These are phyloP conservation scores for Mucor sp. DNA, from an alignment of 371 early-diverging fungal species.

Conservation along the genomic window DNA sequence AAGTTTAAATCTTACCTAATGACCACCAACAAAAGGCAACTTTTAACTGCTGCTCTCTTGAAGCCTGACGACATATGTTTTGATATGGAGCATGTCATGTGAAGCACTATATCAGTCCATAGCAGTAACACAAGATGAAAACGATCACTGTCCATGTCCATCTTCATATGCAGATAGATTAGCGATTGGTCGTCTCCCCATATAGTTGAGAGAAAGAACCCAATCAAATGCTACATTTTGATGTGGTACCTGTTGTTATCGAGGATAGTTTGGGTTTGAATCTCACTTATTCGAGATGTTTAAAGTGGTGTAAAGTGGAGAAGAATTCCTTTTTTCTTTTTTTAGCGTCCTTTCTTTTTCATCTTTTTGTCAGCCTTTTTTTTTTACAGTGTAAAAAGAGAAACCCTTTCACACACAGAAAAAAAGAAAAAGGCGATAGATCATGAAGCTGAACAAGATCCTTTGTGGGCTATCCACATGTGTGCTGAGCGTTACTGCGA, in stretches of 20 bases:
- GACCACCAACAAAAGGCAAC: background rate
- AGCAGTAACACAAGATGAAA: slow-evolving; percentile 7
- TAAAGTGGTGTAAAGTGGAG: background rate
- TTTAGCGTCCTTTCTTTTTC: background rate
- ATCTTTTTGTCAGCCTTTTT: slow-evolving; percentile 1
- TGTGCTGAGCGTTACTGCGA: slow-evolving; percentile 19
- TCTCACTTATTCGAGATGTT: background rate
- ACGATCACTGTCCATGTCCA: background rate
- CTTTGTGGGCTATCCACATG: slow-evolving; percentile 24
- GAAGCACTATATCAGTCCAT: background rate
- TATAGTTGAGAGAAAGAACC: background rate
- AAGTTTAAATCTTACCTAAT: too few species aligned
- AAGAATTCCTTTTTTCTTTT: background rate
- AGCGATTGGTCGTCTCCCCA: background rate
- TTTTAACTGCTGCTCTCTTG: background rate
- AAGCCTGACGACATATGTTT: background rate
- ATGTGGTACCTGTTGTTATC: slow-evolving; percentile 4
- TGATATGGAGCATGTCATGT: background rate
- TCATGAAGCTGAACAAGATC: slow-evolving; percentile 22
- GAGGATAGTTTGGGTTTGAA: background rate
- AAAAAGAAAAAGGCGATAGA: background rate
- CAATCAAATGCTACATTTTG: background rate
- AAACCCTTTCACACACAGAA: background rate
- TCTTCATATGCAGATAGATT: background rate
- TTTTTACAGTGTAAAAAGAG: background rate